Evolutionary conservation across 176 grass and related monocot species (phyloP).

Genomic region (Bothriochloa decipiens): DNA sequence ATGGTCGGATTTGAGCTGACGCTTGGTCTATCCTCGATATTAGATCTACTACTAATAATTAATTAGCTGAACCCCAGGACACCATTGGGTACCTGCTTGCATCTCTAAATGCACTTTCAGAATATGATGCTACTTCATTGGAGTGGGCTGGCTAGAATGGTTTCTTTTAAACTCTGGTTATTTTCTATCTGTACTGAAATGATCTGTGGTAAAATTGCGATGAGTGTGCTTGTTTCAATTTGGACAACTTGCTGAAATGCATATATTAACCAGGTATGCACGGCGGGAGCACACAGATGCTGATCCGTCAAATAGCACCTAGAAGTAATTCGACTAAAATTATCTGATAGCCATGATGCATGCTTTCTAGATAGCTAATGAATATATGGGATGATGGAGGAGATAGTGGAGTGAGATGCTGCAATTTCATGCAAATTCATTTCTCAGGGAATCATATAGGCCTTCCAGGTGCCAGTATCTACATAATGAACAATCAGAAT

Average conservation of each 20-base stretch:
- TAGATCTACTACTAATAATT: too few species aligned
- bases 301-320: not conserved
- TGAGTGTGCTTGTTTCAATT: not conserved
- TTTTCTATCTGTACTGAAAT: slow-evolving; percentile 8
- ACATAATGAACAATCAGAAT: not conserved
- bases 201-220: not conserved
- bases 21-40: too few species aligned
- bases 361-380: slow-evolving; percentile 1
- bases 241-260: too few species aligned
- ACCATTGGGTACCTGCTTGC: not conserved
- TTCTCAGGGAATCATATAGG: not conserved
- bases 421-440: not conserved
- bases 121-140: not conserved
- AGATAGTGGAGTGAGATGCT: too few species aligned
- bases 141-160: not conserved
- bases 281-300: not conserved
- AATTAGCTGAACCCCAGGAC: not conserved
- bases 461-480: not conserved
- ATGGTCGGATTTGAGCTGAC: too few species aligned
- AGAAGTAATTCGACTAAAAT: not conserved
- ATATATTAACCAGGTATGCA: not conserved
- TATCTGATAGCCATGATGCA: not conserved
- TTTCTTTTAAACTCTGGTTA: too few species aligned
- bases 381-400: not conserved
- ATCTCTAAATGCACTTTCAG: not conserved